Evolutionary conservation across 768 basidiomycete species (phyloP), one percentile per base, ranked within the genome.

Genomic region (Russula compacta): DNA sequence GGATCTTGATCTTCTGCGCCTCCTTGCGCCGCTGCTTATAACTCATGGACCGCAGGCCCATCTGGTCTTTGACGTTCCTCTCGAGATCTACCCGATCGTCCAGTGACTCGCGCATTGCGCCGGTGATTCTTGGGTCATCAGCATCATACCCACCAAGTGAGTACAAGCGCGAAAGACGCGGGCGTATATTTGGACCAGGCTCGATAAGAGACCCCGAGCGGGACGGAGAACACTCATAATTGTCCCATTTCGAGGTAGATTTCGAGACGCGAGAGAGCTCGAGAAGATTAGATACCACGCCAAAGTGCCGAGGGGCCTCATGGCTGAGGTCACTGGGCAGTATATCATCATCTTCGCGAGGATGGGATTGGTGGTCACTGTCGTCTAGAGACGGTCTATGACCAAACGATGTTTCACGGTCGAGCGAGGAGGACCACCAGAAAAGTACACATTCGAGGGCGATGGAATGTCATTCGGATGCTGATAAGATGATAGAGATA

Each of bases 101-200:
- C 24, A 81, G 71, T 56, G 75, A 74, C 64, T 73, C 74, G 47
- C 76, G 75, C 54, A 73, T 77, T 17, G 80, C 70, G 3, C 83
- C 84, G 52, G 83, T 86, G 24, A 88, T 74, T 40, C 78, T 76
- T 52, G 86, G 86, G 71, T 90, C 87, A 64, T 90, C 86, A 8
- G 81, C 77, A 67, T 90, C 89, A 24, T 49, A 63, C 3, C 59
- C 43, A 11, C 61, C 61, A 36, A 52, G 60, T 59, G 67, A 65
- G 62, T 64, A 67, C 58, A 65, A 63, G 60, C 48, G 52, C 42
- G 61, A 58, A 14, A 62, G 52, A 36, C 21, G 56, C 1, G 61
- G 61, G 38, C 61, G 56, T 44, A 47, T 53, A n/a, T 58, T 50
- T 3, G 24, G 50, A 12, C 39, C 56, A 33, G 17, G 21, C 19